Conservation (phyloP, 371 early-diverging fungal species). For the Cladochytrium tenue region DNA sequence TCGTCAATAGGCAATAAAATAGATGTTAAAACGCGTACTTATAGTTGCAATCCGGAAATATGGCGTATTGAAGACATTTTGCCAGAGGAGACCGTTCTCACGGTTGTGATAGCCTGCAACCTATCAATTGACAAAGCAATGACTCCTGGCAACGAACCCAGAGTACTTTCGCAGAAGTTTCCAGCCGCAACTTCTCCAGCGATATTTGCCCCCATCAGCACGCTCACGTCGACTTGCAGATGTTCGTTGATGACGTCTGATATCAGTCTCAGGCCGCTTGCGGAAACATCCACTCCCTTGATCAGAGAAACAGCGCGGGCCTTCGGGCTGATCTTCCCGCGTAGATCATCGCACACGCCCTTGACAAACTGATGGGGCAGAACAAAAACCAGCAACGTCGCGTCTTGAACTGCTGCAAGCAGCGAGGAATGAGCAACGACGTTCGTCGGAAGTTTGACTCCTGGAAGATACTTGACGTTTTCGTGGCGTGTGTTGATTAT, state of each 20-base stretch:
- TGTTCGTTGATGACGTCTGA: slow-evolving; percentile 82
- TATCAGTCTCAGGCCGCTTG: slow-evolving; percentile 78
- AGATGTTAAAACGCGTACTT: slow-evolving; percentile 8
- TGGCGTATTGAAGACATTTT: slow-evolving; percentile 81
- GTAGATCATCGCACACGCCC: slow-evolving; percentile 76
- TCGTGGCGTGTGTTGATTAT: slow-evolving; percentile 93
- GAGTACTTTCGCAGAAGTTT: slow-evolving; percentile 93
- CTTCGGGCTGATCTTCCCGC: slow-evolving; percentile 66
- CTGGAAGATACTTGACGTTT: slow-evolving; percentile 94
- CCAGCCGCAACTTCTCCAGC: slow-evolving; percentile 95
- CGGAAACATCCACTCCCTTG: slow-evolving; percentile 85
- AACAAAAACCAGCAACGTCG: slow-evolving; percentile 92
- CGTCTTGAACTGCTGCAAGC: slow-evolving; percentile 71
- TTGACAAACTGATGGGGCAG: slow-evolving; percentile 97
- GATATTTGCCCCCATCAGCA: slow-evolving; percentile 98
- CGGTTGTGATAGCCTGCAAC: slow-evolving; percentile 58
- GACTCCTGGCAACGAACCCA: slow-evolving; percentile 51
- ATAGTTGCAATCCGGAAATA: slow-evolving; percentile 65
- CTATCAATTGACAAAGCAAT: neutral
- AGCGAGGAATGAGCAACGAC: slow-evolving; percentile 86
- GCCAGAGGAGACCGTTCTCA: slow-evolving; percentile 74
- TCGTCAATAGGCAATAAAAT: too few relatives aligned
- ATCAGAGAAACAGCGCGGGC: slow-evolving; percentile 92
- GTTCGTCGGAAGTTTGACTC: slow-evolving; percentile 83
- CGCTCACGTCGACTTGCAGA: slow-evolving; percentile 76